A percentile compares a stretch with the other conserved stretches of the same genome.
phyloP scores from a whole-genome alignment of 2,329 filamentous ascomycete genomes.

The Cladosporium sp. region DNA sequence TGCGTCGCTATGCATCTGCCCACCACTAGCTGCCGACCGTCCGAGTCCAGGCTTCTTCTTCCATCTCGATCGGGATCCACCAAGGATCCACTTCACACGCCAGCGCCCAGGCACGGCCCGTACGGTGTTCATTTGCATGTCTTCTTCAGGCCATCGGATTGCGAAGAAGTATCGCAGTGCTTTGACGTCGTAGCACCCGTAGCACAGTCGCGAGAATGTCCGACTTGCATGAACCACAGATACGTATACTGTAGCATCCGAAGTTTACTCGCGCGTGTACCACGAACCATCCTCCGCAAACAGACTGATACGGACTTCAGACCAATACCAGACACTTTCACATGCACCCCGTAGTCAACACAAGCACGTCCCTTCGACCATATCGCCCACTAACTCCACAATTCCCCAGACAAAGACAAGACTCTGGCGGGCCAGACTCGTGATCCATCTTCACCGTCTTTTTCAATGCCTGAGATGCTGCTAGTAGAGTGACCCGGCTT shows the following conservation, averaged over 20 bases:
- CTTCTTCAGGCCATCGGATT: slow-evolving; percentile 10
- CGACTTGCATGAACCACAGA: slow-evolving; percentile 7
- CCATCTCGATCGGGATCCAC: slow-evolving; percentile 8
- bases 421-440: slow-evolving; percentile 3
- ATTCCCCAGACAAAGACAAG: slow-evolving; percentile 8
- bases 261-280: neutral
- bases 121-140: neutral
- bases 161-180: neutral
- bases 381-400: neutral
- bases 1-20: neutral
- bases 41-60: neutral
- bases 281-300: neutral
- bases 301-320: neutral
- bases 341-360: slow-evolving; percentile 1
- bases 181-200: neutral
- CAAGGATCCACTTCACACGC: neutral
- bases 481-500: neutral
- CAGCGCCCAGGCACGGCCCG: slow-evolving; percentile 8
- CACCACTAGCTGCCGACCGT: neutral
- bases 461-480: neutral
- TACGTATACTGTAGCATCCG: neutral
- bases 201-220: neutral
- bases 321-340: neutral
- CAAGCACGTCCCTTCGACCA: neutral
- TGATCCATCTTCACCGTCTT: slow-evolving; percentile 3